Conservation (phyloP, 2,329 filamentous ascomycete species). For the Aureobasidium sp. region DNA sequence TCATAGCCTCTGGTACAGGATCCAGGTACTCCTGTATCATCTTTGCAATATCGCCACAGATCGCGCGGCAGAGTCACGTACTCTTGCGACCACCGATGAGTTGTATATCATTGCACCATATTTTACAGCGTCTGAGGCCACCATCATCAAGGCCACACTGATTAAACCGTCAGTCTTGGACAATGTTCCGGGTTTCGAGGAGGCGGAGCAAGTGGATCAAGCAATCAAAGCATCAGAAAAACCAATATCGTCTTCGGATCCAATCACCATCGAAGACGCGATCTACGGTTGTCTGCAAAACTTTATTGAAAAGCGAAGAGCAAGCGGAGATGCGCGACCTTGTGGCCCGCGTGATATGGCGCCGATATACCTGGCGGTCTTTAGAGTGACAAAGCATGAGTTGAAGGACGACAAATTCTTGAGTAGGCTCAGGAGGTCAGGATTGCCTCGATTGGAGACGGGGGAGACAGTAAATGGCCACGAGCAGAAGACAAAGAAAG, state of each 20-base stretch:
- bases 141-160: neutral
- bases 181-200: neutral
- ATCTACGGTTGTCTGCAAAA: constrained; percentile 11
- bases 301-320: constrained; percentile 20
- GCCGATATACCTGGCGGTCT: constrained; percentile 17
- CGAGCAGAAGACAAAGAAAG: neutral
- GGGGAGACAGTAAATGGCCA: neutral
- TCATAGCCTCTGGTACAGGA: neutral
- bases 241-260: too few relatives aligned
- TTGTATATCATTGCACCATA: constrained; percentile 5
- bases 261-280: constrained; percentile 15
- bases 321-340: constrained; percentile 19
- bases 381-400: constrained; percentile 19
- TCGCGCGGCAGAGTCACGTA: neutral
- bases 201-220: too few relatives aligned
- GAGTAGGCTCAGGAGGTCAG: constrained; percentile 30
- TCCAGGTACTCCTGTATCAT: neutral
- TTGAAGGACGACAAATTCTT: constrained; percentile 18
- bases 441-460: neutral
- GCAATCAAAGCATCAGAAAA: too few relatives aligned
- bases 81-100: neutral
- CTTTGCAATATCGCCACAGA: neutral
- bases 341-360: constrained; percentile 22
- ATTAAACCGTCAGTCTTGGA: neutral
- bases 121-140: neutral